Base-by-base conservation (phyloP, 805 yeast species). In the Blastobotrys robertii region DNA sequence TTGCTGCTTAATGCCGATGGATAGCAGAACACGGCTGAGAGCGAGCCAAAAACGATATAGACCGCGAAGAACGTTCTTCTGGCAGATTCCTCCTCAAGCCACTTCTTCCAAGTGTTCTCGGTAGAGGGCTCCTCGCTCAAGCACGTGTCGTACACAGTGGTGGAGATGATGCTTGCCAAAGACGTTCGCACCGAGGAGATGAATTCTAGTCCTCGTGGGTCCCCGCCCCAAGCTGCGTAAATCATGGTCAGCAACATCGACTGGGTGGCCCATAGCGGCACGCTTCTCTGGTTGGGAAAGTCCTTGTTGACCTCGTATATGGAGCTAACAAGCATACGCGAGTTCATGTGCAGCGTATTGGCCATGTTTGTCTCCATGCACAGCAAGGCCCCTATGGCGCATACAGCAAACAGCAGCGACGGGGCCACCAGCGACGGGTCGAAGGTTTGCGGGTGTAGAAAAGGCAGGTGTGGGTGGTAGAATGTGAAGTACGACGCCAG, bases 401-500 rank as follows among this genome's bases (percentile, higher is more conserved):
- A 55, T 7, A 61, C 53, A 1, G 64, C 55, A 19, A 57, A 55
- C 16, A 62, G 43, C 2, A 62, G 50, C 8, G 60, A 51, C 10
- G 59, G 62, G 7, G 64, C 53, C 2, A 55, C 50, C 1, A 48
- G 44, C 19, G 47, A 45, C 2, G 63, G 59, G 28, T 56, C 49
- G 44, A 62, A 63, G 5, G 63, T 50, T 19, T 57, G 60, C 3
- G 50, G 46, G 42, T 63, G 65, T 15, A 62, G 37, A 44, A 62
- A 55, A 3, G 66, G 66, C 30, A 59, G 50, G 19, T 43, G 46
- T 3, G 64, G 63, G 37, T 62, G 66, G 51, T 56, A 59, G 34
- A 46, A 48, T 34, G 50, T 47, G 46, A 62, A 57, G 50, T 57
- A 62, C 3, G 60, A 50, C 6, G 59, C 37, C 41, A 62, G 43